Base-by-base conservation (phyloP, 768 basidiomycete genomes). In the Tricholoma sp. region DNA sequence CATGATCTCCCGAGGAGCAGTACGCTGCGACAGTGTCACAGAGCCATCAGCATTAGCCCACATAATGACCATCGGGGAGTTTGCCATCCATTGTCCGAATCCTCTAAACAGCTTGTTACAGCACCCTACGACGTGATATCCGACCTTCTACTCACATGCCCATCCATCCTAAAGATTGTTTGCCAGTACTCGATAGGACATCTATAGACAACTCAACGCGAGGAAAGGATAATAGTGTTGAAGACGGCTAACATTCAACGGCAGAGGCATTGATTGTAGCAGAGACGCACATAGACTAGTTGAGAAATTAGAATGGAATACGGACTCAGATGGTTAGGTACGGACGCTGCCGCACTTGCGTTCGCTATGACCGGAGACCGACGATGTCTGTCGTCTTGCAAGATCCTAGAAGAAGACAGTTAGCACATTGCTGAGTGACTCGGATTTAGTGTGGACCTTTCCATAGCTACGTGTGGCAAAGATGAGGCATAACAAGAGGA, bases 11-110 rank as follows among this genome's bases (percentile, higher is more conserved):
- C 62, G 64, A 1, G 76, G 60, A 0, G 88, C 83, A 31, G 67
- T 70, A 17, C 88, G 78, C 64, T 91, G 88, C 6, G 85, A 87
- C 20, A 91, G 68, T 11, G 85, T 87, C 56, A 87, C 72, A 18
- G 74, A 67, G 9, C 83, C 83, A 60, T 87, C 82, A 12, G 70
- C 66, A 63, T 88, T 85, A 6, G 79, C 71, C 88, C 88, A 91
- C 75, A 84, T 80, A 31, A 89, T 84, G 57, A 91, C 83, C 86
- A 91, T 88, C 0, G 82, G 78, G 6, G 78, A 72, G 60, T 76
- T 71, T 1, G 74, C 65, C 85, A 87, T 86, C 55, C 67, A 61
- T 8, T 57, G 59, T 20, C 85, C 85, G 62, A 83, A 87, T 4
- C 85, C 85, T 64, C 85, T 87, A 61, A 9, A 62, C 20, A 47